These are phyloP conservation scores for Gossypium lobatum DNA, from an alignment of 441 rosid genomes.

Conservation along the genomic window DNA sequence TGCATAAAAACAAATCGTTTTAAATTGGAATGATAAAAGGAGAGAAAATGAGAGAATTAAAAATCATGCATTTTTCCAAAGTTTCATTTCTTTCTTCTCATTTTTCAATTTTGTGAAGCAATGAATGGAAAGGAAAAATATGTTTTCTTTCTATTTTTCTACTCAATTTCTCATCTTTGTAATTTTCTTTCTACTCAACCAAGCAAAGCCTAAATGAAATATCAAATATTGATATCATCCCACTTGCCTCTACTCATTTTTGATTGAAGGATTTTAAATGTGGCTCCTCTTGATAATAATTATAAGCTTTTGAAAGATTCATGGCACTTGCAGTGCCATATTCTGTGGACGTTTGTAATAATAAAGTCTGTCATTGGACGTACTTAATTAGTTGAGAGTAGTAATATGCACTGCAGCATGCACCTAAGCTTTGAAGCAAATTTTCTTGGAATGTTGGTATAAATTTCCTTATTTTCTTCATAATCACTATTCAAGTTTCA, in stretches of 20 bases:
- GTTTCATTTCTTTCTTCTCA: no score
- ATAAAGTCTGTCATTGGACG: not conserved
- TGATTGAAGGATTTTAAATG: not conserved
- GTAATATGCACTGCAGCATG: not conserved
- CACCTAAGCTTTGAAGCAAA: not conserved
- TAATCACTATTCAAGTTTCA: not conserved
- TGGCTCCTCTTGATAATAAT: not conserved
- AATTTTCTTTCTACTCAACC: no score
- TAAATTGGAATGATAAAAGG: no score
- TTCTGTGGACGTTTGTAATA: not conserved
- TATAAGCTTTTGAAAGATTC: not conserved
- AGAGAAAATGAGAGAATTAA: no score
- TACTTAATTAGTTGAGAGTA: not conserved
- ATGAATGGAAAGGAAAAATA: no score
- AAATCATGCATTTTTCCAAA: no score
- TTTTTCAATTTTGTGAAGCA: no score
- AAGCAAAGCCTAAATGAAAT: no score
- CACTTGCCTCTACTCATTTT: not conserved
- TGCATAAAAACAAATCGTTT: no score
- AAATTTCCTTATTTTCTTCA: not conserved
- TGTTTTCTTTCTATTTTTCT: no score
- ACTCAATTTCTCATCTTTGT: no score
- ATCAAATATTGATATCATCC: not conserved
- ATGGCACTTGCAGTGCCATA: not conserved
- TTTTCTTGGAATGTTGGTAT: not conserved